phyloP scores from a whole-genome alignment of 768 basidiomycete species.

The Trametes cinnabarina region DNA sequence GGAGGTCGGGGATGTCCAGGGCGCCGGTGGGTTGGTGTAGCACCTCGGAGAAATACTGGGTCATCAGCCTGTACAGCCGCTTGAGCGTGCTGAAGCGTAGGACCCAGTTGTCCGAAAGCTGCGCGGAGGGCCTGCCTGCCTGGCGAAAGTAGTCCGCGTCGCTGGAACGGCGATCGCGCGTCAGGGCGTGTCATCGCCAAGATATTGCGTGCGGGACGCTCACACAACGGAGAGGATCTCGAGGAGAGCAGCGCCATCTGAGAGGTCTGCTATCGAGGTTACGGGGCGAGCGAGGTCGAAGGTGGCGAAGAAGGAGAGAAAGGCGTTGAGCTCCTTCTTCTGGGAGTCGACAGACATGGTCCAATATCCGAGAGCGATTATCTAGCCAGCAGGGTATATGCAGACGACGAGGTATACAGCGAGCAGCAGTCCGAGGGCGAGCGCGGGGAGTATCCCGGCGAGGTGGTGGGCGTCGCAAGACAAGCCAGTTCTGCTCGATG shows the following conservation, averaged over 20 bases:
- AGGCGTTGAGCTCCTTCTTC: conserved; percentile 71
- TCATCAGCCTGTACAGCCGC: conserved; percentile 82
- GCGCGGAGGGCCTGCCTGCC: conserved; percentile 52
- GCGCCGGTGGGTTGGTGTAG: conserved; percentile 75
- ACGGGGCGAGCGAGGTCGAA: conserved; percentile 69
- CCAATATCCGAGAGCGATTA: conserved; percentile 14
- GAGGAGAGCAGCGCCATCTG: conserved; percentile 75
- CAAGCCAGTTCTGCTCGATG: not conserved
- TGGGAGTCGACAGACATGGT: conserved; percentile 33
- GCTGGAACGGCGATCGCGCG: conserved; percentile 37
- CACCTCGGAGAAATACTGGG: conserved; percentile 83
- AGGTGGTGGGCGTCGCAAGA: conserved; percentile 1
- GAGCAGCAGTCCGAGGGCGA: not conserved
- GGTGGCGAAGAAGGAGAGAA: conserved; percentile 76
- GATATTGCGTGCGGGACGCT: conserved; percentile 29
- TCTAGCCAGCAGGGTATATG: conserved; percentile 17
- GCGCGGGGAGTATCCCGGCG: not conserved
- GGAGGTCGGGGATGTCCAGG: conserved; percentile 85
- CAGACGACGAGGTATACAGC: conserved; percentile 13
- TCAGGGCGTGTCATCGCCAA: not conserved
- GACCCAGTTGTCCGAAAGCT: conserved; percentile 86
- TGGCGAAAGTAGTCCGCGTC: conserved; percentile 79
- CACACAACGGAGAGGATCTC: conserved; percentile 77
- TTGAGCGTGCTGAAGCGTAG: conserved; percentile 81
- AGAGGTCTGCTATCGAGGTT: conserved; percentile 63